A percentile compares a stretch with the other conserved stretches of the same genome.
phyloP scores from a whole-genome alignment of 371 early-diverging fungal genomes.

The Rhizopus sp. region DNA sequence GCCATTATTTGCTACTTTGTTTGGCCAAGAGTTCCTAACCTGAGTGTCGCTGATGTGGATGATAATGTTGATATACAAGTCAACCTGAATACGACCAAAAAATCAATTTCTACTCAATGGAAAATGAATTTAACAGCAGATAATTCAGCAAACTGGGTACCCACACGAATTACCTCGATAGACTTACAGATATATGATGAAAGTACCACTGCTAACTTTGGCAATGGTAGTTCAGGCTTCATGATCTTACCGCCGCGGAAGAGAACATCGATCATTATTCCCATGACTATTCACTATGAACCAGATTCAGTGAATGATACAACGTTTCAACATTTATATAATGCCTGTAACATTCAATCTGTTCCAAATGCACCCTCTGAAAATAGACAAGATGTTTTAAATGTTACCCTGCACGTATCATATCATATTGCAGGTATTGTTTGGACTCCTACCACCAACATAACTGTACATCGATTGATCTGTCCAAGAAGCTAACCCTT shows the following conservation, averaged over 20 bases:
- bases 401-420: slow-evolving; percentile 31
- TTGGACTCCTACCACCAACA: slow-evolving; percentile 28
- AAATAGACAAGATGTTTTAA: slow-evolving; percentile 22
- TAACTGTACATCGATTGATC: slow-evolving; percentile 17
- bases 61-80: slow-evolving; percentile 15
- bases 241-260: slow-evolving; percentile 11
- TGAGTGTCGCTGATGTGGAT: slow-evolving; percentile 22
- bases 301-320: slow-evolving; percentile 25
- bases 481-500: slow-evolving; percentile 24
- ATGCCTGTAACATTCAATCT: slow-evolving; percentile 36
- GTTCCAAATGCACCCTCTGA: slow-evolving; percentile 18
- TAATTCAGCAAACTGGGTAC: slow-evolving; percentile 36
- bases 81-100: slow-evolving; percentile 19
- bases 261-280: slow-evolving; percentile 7
- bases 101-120: slow-evolving; percentile 27
- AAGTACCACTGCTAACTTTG: slow-evolving; percentile 17
- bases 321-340: slow-evolving; percentile 39
- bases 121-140: slow-evolving; percentile 28
- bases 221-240: slow-evolving; percentile 9
- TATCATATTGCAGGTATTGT: slow-evolving; percentile 37
- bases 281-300: slow-evolving; percentile 24
- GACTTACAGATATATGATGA: slow-evolving; percentile 22
- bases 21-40: slow-evolving; percentile 36
- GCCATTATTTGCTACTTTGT: slow-evolving; percentile 38
- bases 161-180: slow-evolving; percentile 25